phyloP scores from a whole-genome alignment of 805 yeast species.

The Sugiyamaella valdiviana region DNA sequence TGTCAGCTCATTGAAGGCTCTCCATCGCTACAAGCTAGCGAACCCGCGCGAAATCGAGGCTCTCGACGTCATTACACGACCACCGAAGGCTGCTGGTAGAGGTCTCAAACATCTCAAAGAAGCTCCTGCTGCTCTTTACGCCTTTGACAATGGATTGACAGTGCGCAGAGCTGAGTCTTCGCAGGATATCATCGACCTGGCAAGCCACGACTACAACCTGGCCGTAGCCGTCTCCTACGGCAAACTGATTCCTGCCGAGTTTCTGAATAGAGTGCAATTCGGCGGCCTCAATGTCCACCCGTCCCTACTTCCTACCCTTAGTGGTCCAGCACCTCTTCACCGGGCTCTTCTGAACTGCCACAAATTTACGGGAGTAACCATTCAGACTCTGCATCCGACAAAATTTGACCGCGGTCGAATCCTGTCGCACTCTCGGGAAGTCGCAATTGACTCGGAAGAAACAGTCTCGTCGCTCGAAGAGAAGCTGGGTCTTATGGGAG shows the following conservation, averaged over 20 bases:
- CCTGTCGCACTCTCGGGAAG: slow-evolving; percentile 47
- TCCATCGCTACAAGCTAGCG: slow-evolving; percentile 27
- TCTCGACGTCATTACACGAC: slow-evolving; percentile 58
- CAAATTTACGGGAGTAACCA: slow-evolving; percentile 67
- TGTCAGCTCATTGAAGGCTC: slow-evolving; percentile 43
- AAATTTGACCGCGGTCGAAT: slow-evolving; percentile 77
- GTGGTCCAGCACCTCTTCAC: slow-evolving; percentile 91
- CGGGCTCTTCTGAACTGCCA: slow-evolving; percentile 64
- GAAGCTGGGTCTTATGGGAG: slow-evolving; percentile 57
- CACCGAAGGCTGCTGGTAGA: slow-evolving; percentile 61
- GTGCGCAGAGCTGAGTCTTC: slow-evolving; percentile 20
- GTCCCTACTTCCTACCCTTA: slow-evolving; percentile 67
- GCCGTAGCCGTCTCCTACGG: slow-evolving; percentile 95
- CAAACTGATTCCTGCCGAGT: slow-evolving; percentile 58
- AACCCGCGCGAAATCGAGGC: slow-evolving; percentile 24
- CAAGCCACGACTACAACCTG: slow-evolving; percentile 41
- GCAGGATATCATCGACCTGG: slow-evolving; percentile 18
- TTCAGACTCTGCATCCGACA: slow-evolving; percentile 85
- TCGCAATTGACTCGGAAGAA: slow-evolving; percentile 39
- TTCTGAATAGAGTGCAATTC: slow-evolving; percentile 42
- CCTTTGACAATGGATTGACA: slow-evolving; percentile 10
- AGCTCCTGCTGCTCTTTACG: slow-evolving; percentile 38
- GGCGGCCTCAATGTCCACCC: slow-evolving; percentile 94
- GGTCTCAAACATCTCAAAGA: slow-evolving; percentile 42
- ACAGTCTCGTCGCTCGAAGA: slow-evolving; percentile 42